Percentiles rank a stretch among this genome's conserved stretches.
Conservation (phyloP, 2,329 filamentous ascomycete genomes). For the Tolypocladium inflatum region DNA sequence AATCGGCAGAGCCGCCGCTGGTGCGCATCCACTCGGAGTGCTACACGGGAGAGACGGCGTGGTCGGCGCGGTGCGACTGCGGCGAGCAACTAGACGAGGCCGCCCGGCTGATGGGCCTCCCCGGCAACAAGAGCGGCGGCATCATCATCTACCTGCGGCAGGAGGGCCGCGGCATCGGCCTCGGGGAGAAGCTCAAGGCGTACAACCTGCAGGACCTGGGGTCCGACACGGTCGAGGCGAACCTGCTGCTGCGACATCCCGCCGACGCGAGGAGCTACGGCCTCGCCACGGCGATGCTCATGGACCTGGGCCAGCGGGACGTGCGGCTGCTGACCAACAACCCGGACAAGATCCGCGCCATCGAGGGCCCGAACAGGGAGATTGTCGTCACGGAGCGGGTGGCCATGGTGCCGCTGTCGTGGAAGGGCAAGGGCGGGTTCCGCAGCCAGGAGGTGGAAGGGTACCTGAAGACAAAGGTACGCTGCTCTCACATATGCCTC, state of each 20-base stretch:
- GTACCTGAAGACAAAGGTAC: constrained; percentile 89
- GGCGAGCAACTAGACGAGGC: constrained; percentile 97
- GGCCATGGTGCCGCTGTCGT: constrained; percentile 90
- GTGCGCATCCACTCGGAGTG: constrained; percentile 97
- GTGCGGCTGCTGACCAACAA: constrained; percentile 90
- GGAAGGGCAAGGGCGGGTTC: constrained; percentile 79
- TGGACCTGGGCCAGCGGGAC: constrained; percentile 71
- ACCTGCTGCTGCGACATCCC: constrained; percentile 80
- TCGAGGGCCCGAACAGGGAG: constrained; percentile 85
- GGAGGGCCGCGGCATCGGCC: constrained; percentile 89
- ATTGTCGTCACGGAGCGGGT: constrained; percentile 82
- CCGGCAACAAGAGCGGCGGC: constrained; percentile 55
- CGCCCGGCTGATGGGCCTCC: constrained; percentile 80
- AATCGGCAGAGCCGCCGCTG: constrained; percentile 42
- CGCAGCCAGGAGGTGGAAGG: constrained; percentile 83
- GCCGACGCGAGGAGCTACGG: constrained; percentile 94
- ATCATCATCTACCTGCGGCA: constrained; percentile 94
- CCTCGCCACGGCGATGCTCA: constrained; percentile 88
- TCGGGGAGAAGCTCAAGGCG: constrained; percentile 92
- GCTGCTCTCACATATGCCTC: constrained; percentile 14
- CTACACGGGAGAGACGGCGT: constrained; percentile 96
- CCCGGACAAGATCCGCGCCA: constrained; percentile 88
- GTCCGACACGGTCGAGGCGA: constrained; percentile 96
- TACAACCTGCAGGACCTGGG: constrained; percentile 97
- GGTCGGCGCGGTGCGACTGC: constrained; percentile 96